phyloP scores from a whole-genome alignment of 2,329 filamentous ascomycete genomes.

The Pseudocercospora cruenta region DNA sequence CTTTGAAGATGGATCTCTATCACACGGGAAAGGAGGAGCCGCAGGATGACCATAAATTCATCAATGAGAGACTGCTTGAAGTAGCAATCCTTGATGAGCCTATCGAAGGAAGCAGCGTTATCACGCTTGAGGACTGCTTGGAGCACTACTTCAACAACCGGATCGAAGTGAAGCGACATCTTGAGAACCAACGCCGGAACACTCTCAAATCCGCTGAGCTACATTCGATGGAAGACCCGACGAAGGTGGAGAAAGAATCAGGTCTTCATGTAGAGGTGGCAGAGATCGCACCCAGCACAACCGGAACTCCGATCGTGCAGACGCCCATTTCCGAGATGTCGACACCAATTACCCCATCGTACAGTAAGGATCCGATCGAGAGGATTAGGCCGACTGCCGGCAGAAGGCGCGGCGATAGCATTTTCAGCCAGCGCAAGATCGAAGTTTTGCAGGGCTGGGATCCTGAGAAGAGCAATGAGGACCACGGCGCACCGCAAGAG shows the following conservation, averaged over 20 bases:
- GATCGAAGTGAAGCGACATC: slow-evolving; percentile 82
- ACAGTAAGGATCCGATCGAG: slow-evolving; percentile 36
- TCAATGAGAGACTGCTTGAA: slow-evolving; percentile 88
- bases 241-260: slow-evolving; percentile 37
- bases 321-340: slow-evolving; percentile 22
- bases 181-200: slow-evolving; percentile 60
- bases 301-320: slow-evolving; percentile 37
- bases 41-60: slow-evolving; percentile 88
- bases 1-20: slow-evolving; percentile 91
- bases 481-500: slow-evolving; percentile 39
- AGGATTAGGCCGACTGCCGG: slow-evolving; percentile 41
- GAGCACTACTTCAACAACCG: slow-evolving; percentile 94
- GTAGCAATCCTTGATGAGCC: slow-evolving; percentile 82
- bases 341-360: slow-evolving; percentile 27
- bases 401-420: slow-evolving; percentile 52
- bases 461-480: slow-evolving; percentile 45
- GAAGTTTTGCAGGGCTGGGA: slow-evolving; percentile 37
- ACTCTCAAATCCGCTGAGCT: slow-evolving; percentile 57
- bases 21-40: slow-evolving; percentile 84
- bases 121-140: slow-evolving; percentile 87
- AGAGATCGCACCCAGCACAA: slow-evolving; percentile 39
- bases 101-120: slow-evolving; percentile 59
- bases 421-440: slow-evolving; percentile 52
- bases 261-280: slow-evolving; percentile 49
- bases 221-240: slow-evolving; percentile 20